Evolutionary conservation across 192 early-diverging fungal genomes (phyloP), one percentile per base, ranked within the genome.

Genomic region (Coemansia sp.): DNA sequence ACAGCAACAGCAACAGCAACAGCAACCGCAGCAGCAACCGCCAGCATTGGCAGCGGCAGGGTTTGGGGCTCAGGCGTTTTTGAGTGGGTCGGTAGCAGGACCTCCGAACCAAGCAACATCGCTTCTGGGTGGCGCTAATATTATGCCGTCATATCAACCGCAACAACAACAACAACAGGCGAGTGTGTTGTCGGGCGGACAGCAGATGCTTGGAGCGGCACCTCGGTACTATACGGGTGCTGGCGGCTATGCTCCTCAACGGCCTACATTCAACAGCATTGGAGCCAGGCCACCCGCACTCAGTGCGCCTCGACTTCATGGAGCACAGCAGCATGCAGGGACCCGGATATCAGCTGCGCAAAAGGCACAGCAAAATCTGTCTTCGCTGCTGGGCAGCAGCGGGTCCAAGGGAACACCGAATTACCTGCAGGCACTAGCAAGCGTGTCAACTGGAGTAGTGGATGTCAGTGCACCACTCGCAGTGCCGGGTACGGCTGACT

Each of bases 21-120:
- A 70, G 60, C 74, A 69, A 42, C 73, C 37, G 39, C 74, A 75
- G 51, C 73, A 58, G n/a, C n/a, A n/a, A n/a, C n/a, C n/a, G 39
- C 36, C 45, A 11, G 21, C 38, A 28, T 18, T 31, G 31, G 24
- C 18, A 20, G 23, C 55, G 16, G 20, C 36, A 11, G 48, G 48
- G 48, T 51, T 51, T 23, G 48, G 10, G 48, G 23, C 23, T 26
- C 48, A 51, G 11, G 10, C 48, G 24, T 51, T 51, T 26, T 23
- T 51, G 48, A 26, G 24, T n/a, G 42, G 42, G 42, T 45, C 42
- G 16, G 45, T 16, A 24, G 35, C 62, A 36, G 33, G 62, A 36
- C 33, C 16, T 55, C 42, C 48, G 37, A 16, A 31, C 50, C 21
- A 48, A 55, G 62, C 51, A 37, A 33, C 48, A 13, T 55, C 62